Evolutionary conservation across 1,139 yeast species (phyloP), one percentile per base, ranked within the genome.

Genomic region (Nakaseomyces uthaithaninus): DNA sequence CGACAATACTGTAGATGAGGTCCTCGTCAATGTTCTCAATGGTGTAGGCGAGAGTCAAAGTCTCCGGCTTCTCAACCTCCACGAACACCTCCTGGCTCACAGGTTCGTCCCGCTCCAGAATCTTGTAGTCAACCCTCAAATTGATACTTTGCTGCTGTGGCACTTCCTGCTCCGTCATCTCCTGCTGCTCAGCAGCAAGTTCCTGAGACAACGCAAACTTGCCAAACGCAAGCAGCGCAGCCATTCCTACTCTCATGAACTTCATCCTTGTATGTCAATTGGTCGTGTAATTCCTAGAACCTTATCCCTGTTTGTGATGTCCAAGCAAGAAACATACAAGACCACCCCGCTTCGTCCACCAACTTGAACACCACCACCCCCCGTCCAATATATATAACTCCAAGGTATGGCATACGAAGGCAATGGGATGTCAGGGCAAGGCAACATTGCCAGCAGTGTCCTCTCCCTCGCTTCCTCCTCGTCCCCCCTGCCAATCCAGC

Each of bases 21-120:
- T 68, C 72, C 55, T 82, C 94, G 26, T 69, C 64, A 58, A 84
- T 84, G 42, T 61, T 55, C 23, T 25, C 20, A 44, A 83, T 69
- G 4, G 66, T 59, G 60, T 81, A 80, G 37, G 64, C 62, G 45
- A 86, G 60, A 3, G 77, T 66, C 37, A 77, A 64, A 33, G 69
- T 67, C 36, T 80, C 80, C 36, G 60, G 74, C 19, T 16, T 18
- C 23, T 28, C 25, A 24, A 31, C 15, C 2, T 31, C 35, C 16
- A 20, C 4, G 17, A 31, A 31, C 25, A 6, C 6, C 7, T 20
- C 16, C 12, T 19, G 9, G 10, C n/a, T 7, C 17, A 27, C 19
- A 9, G 18, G 33, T 19, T 26, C 26, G 9, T 26, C 27, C 10
- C 33, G 4, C 33, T 37, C 39, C 35, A 28, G 12, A 9, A 37